Evolutionary conservation across 495 filamentous ascomycete genomes (phyloP).

Genomic region (Talaromyces liani): DNA sequence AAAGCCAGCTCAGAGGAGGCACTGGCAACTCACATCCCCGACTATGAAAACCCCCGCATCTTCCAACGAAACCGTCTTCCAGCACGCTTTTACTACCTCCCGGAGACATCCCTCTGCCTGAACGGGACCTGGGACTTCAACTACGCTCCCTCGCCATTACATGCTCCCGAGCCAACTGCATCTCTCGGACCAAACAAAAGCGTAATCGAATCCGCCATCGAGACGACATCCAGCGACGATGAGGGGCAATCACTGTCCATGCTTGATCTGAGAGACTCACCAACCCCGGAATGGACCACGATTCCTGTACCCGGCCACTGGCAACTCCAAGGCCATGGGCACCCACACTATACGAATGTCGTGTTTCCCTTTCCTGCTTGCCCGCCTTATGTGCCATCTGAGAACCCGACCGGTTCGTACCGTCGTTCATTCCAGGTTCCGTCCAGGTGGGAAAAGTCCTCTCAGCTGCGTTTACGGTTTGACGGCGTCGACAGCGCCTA

Average conservation of each 20-base stretch:
- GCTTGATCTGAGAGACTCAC: background rate
- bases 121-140: slow-evolving; percentile 57
- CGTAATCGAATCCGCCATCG: background rate
- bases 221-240: slow-evolving; percentile 9
- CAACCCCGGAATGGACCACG: slow-evolving; percentile 30
- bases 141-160: slow-evolving; percentile 39
- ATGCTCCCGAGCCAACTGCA: slow-evolving; percentile 30
- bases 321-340: slow-evolving; percentile 60
- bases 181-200: background rate
- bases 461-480: slow-evolving; percentile 52
- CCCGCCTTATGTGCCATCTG: slow-evolving; percentile 50
- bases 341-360: slow-evolving; percentile 58
- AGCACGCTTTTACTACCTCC: slow-evolving; percentile 53
- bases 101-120: slow-evolving; percentile 41
- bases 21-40: background rate
- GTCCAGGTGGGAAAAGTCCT: slow-evolving; percentile 22
- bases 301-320: slow-evolving; percentile 62
- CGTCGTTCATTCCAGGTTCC: slow-evolving; percentile 45
- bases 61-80: slow-evolving; percentile 57
- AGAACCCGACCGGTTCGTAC: slow-evolving; percentile 59
- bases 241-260: slow-evolving; percentile 11
- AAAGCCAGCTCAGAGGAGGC: background rate
- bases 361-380: slow-evolving; percentile 54
- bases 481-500: slow-evolving; percentile 64
- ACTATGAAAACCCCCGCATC: slow-evolving; percentile 23